Percentiles rank a stretch among this genome's conserved stretches.
phyloP scores from a whole-genome alignment of 148 eudicot genomes.

The Salicornia ramosissima region DNA sequence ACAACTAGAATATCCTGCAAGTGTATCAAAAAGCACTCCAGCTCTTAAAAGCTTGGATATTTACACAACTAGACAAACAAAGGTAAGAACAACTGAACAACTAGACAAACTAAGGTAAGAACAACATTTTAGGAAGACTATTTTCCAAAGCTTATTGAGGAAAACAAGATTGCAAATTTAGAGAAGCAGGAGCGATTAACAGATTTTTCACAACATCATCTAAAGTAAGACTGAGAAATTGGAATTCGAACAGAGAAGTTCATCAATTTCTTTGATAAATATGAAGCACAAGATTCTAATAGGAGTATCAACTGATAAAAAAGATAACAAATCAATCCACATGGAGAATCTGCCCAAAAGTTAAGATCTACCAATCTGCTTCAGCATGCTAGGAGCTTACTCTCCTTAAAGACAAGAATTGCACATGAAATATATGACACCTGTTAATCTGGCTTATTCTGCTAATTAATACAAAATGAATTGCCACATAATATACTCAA shows the following conservation, averaged over 20 bases:
- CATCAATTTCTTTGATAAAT: no score
- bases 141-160: background rate
- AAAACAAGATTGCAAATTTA: background rate
- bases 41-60: background rate
- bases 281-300: no score
- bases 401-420: background rate
- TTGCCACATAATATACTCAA: background rate
- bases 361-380: background rate
- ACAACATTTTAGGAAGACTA: background rate
- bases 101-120: background rate
- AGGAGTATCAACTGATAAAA: no score
- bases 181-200: background rate
- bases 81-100: background rate
- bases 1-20: background rate
- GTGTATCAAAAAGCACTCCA: background rate
- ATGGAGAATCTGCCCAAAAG: background rate
- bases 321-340: background rate
- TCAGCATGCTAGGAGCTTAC: background rate
- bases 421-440: background rate
- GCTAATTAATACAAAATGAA: background rate
- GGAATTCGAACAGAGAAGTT: no score
- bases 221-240: background rate
- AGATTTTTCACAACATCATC: background rate
- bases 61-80: background rate
- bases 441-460: background rate